Conservation (phyloP, 106 monocot genomes). For the Dioscorea alata region DNA sequence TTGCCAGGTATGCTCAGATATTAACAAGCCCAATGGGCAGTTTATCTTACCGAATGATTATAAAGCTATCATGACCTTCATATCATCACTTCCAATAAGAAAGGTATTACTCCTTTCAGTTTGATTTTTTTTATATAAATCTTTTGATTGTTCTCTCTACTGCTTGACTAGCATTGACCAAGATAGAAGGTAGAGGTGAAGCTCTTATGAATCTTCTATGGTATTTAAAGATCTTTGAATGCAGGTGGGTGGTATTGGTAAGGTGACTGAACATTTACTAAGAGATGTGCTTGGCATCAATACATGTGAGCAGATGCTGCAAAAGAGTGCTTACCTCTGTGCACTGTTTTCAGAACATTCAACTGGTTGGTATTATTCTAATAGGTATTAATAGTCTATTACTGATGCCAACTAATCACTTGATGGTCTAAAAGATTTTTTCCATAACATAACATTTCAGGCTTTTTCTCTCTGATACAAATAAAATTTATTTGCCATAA, state of each 20-base stretch:
- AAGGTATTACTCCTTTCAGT: constrained; percentile 44
- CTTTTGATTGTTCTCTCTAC: background rate
- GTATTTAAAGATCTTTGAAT: constrained; percentile 30
- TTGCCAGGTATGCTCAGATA: constrained; percentile 93
- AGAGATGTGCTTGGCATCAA: constrained; percentile 76
- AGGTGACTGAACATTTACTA: constrained; percentile 85
- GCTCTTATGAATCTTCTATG: constrained; percentile 7
- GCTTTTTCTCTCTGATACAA: no score
- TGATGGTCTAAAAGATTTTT: no score
- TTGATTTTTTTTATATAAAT: background rate
- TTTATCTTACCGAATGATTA: constrained; percentile 78
- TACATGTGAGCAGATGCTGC: constrained; percentile 85
- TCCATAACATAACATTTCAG: no score
- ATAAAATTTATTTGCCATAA: no score
- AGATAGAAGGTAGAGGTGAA: no score
- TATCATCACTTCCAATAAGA: constrained; percentile 90
- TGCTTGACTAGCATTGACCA: background rate
- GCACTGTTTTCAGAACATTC: constrained; percentile 78
- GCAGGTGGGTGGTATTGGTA: constrained; percentile 97
- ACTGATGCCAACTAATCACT: no score
- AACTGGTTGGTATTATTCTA: constrained; percentile 52
- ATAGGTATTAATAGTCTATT: no score
- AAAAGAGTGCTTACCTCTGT: constrained; percentile 65
- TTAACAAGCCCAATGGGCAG: constrained; percentile 98
- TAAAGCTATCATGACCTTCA: constrained; percentile 66